Conservation (phyloP, 345 rosid genomes). For the Eucalyptus marginata region DNA sequence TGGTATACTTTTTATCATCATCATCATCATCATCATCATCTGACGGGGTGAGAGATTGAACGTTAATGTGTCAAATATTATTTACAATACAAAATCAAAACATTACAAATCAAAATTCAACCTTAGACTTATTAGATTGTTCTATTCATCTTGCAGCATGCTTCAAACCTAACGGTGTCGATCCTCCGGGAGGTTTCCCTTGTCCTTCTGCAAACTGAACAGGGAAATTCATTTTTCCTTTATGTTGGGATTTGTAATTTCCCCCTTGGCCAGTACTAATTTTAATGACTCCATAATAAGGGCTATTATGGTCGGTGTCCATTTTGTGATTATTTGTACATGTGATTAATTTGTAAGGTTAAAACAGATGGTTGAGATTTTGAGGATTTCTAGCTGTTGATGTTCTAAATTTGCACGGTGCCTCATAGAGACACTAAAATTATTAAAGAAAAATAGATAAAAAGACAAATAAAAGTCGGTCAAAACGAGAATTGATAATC, state of each 20-base stretch:
- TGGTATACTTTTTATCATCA: rapidly evolving
- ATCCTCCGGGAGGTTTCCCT: background rate
- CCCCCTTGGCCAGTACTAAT: background rate
- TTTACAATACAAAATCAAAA: too few relatives aligned
- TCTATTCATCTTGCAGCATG: background rate
- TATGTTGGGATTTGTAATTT: background rate
- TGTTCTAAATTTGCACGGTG: too few relatives aligned
- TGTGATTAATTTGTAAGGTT: background rate
- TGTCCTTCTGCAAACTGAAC: background rate
- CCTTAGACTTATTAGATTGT: background rate
- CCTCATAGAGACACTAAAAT: too few relatives aligned
- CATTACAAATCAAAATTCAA: background rate
- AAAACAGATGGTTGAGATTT: background rate
- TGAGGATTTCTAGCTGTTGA: background rate
- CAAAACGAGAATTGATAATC: too few relatives aligned
- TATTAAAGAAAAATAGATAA: too few relatives aligned
- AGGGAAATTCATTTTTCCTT: background rate
- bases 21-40: too few relatives aligned
- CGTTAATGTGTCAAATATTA: background rate
- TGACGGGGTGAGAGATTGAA: background rate
- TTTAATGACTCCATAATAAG: background rate
- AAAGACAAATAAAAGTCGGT: too few relatives aligned
- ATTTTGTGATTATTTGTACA: too few relatives aligned
- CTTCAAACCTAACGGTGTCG: background rate
- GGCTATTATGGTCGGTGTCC: background rate